A percentile compares a stretch with the other conserved stretches of the same genome.
These are phyloP conservation scores for Acer yangbiense DNA, from an alignment of 345 rosid species.

Conservation along the genomic window DNA sequence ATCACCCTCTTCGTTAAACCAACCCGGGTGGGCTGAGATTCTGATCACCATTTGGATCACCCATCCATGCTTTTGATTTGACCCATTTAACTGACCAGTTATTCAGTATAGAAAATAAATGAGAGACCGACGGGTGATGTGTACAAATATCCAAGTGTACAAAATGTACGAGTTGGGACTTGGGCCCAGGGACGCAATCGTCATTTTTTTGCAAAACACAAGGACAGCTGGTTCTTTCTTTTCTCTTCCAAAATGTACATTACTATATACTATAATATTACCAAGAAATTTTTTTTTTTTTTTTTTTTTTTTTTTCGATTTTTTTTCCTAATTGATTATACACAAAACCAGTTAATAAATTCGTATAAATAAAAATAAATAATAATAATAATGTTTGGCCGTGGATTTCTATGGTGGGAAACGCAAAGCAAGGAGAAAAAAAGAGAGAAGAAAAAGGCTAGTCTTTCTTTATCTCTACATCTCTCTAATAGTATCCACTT, in stretches of 20 bases:
- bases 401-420: slow-evolving; percentile 49
- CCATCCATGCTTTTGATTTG: background rate
- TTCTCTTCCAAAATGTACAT: background rate
- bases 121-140: slow-evolving; percentile 1
- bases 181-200: slow-evolving; percentile 27
- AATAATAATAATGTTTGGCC: slow-evolving; percentile 15
- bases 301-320: background rate
- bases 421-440: slow-evolving; percentile 32
- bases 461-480: slow-evolving; percentile 9
- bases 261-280: background rate
- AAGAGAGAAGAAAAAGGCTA: background rate
- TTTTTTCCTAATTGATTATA: background rate
- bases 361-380: background rate
- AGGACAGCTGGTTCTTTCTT: slow-evolving; percentile 34
- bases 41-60: background rate
- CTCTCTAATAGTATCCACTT: slow-evolving; percentile 19
- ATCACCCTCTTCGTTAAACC: background rate
- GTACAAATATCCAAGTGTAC: slow-evolving; percentile 3
- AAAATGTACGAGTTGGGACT: background rate
- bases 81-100: background rate
- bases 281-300: background rate
- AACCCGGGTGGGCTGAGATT: slow-evolving; percentile 3
- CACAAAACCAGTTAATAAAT: background rate
- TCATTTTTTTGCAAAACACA: slow-evolving; percentile 21
- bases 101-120: background rate